Evolutionary conservation across 495 filamentous ascomycete species (phyloP).

Genomic region (Penicillium diatomitis): DNA sequence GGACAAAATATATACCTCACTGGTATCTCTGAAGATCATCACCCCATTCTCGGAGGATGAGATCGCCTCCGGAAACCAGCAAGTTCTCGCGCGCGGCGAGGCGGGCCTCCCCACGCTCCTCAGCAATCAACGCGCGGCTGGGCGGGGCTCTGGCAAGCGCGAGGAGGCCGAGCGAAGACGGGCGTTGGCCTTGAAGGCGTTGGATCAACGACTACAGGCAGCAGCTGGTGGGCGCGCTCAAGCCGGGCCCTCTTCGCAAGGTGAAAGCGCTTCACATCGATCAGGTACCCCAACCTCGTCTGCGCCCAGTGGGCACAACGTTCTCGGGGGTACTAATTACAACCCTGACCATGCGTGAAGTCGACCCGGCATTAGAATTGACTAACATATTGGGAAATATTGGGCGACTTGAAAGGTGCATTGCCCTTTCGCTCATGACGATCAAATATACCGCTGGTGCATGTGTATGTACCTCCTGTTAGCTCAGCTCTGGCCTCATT

Average conservation of each 20-base stretch:
- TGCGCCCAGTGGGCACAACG: constrained; percentile 27
- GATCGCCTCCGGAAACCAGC: constrained; percentile 69
- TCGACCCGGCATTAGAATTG: background rate
- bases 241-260: constrained; percentile 19
- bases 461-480: background rate
- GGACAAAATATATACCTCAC: constrained; percentile 60
- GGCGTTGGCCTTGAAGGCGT: constrained; percentile 77
- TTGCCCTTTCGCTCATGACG: too few species aligned
- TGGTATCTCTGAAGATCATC: constrained; percentile 67
- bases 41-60: constrained; percentile 82
- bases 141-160: constrained; percentile 46
- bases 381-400: background rate
- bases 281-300: constrained; percentile 23
- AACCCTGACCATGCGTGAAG: constrained; percentile 50
- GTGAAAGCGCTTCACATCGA: constrained; percentile 35
- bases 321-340: constrained; percentile 62
- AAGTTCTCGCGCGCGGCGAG: constrained; percentile 57
- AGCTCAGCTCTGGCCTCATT: background rate
- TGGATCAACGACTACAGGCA: constrained; percentile 85
- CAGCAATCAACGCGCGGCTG: constrained; percentile 31
- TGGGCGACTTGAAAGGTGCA: constrained; percentile 1
- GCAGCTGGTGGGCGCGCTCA: constrained; percentile 48
- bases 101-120: constrained; percentile 56
- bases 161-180: constrained; percentile 89
- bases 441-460: too few species aligned